Evolutionary conservation across 2,329 filamentous ascomycete genomes (phyloP).

Genomic region (Coniochaeta ligniaria): DNA sequence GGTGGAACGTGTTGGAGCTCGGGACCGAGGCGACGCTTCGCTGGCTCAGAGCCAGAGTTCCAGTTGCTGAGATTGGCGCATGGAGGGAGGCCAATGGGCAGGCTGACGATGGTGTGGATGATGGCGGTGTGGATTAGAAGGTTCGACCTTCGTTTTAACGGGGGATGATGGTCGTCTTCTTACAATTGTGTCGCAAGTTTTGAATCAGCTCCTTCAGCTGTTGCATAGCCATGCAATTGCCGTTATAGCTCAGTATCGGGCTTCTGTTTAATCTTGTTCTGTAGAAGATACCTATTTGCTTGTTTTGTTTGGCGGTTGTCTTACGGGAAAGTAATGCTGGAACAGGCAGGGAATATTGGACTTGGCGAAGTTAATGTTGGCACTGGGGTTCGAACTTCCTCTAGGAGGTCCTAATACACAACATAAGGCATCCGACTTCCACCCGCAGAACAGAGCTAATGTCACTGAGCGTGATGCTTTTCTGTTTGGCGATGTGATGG

Average conservation of each 20-base stretch:
- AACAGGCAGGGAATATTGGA: neutral
- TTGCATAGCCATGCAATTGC: neutral
- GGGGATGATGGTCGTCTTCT: too few relatives aligned
- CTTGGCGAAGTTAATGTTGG: neutral
- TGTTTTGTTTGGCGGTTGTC: neutral
- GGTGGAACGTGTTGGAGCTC: slow-evolving; percentile 75
- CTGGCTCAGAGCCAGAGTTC: slow-evolving; percentile 74
- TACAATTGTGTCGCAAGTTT: neutral
- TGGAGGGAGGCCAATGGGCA: slow-evolving; percentile 40
- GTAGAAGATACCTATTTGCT: neutral
- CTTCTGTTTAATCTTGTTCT: neutral
- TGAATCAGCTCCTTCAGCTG: neutral
- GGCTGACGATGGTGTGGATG: slow-evolving; percentile 21
- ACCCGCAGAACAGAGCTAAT: too few relatives aligned
- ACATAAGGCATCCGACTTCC: too few relatives aligned
- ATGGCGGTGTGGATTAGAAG: slow-evolving; percentile 1
- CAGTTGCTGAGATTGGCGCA: slow-evolving; percentile 50
- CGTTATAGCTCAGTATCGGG: neutral
- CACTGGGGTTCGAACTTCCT: too few relatives aligned
- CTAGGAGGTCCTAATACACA: too few relatives aligned
- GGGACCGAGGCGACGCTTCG: slow-evolving; percentile 79
- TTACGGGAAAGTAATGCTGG: neutral
- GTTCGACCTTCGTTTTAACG: neutral
- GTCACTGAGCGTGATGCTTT: too few relatives aligned
- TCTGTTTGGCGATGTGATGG: too few relatives aligned